Evolutionary conservation across 2,329 filamentous ascomycete species (phyloP).

Genomic region (Magnaporthales sp.): DNA sequence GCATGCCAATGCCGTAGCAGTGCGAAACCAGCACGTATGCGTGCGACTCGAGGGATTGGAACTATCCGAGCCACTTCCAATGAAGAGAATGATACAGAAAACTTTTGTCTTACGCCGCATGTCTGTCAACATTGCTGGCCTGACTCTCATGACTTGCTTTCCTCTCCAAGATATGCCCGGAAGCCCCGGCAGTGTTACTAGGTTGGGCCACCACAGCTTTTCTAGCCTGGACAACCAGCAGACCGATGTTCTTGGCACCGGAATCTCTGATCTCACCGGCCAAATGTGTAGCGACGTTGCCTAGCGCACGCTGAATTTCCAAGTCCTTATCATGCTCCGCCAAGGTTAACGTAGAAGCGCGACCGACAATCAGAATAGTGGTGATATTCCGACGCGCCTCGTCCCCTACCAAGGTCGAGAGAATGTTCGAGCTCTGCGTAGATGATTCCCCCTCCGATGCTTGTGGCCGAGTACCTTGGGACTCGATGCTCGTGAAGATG

Average conservation of each 20-base stretch:
- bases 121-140: background rate
- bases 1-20: too few relatives aligned
- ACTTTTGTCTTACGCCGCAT: background rate
- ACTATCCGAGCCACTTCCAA: too few relatives aligned
- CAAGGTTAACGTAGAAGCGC: background rate
- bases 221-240: background rate
- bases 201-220: background rate
- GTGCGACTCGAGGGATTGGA: too few relatives aligned
- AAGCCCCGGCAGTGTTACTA: background rate
- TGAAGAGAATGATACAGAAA: background rate
- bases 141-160: background rate
- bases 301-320: background rate
- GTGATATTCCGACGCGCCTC: background rate
- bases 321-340: background rate
- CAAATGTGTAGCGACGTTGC: background rate
- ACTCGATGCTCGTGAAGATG: background rate
- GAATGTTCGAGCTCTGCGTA: background rate
- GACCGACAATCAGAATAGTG: background rate
- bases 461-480: background rate
- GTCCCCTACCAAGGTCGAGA: background rate
- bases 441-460: background rate
- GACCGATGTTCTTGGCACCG: background rate
- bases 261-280: background rate
- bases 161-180: background rate
- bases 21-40: too few relatives aligned